Evolutionary conservation across 441 rosid genomes (phyloP).

Genomic region (Corymbia citriodora): DNA sequence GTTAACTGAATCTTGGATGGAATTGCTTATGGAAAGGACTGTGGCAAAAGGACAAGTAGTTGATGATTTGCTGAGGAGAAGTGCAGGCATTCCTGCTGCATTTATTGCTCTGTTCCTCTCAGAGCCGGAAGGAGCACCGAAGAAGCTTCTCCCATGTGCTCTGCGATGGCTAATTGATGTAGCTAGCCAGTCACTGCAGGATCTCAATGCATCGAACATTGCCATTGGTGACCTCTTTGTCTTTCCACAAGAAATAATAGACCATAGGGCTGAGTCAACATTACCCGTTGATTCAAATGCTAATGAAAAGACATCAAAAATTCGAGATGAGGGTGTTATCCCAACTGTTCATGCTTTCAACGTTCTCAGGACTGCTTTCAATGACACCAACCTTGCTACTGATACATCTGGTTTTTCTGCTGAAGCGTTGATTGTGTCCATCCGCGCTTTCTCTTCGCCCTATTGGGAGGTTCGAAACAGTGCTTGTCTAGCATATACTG

Average conservation of each 20-base stretch:
- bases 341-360: slow-evolving; percentile 98
- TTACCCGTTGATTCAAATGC: slow-evolving; percentile 25
- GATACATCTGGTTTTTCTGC: slow-evolving; percentile 97
- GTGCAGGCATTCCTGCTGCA: slow-evolving; percentile 99
- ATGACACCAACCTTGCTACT: slow-evolving; percentile 90
- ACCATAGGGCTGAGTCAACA: slow-evolving; percentile 21
- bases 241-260: slow-evolving; percentile 15
- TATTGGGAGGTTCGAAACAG: slow-evolving; percentile 98
- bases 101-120: slow-evolving; percentile 91
- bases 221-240: slow-evolving; percentile 17
- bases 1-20: slow-evolving; percentile 95
- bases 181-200: slow-evolving; percentile 53
- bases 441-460: slow-evolving; percentile 87
- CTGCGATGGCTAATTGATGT: slow-evolving; percentile 82
- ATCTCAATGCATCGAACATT: slow-evolving; percentile 19
- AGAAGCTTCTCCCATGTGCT: slow-evolving; percentile 90
- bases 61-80: slow-evolving; percentile 90
- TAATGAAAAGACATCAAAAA: slow-evolving; percentile 56
- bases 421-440: slow-evolving; percentile 77
- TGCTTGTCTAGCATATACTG: slow-evolving; percentile 92
- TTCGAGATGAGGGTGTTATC: slow-evolving; percentile 92
- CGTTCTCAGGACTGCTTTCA: slow-evolving; percentile 84
- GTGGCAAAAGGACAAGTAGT: slow-evolving; percentile 85
- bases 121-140: slow-evolving; percentile 94
- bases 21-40: slow-evolving; percentile 91